Percentiles rank a stretch among this genome's conserved stretches.
phyloP scores from a whole-genome alignment of 2,329 filamentous ascomycete species.

The Phyllosticta citribraziliensis region DNA sequence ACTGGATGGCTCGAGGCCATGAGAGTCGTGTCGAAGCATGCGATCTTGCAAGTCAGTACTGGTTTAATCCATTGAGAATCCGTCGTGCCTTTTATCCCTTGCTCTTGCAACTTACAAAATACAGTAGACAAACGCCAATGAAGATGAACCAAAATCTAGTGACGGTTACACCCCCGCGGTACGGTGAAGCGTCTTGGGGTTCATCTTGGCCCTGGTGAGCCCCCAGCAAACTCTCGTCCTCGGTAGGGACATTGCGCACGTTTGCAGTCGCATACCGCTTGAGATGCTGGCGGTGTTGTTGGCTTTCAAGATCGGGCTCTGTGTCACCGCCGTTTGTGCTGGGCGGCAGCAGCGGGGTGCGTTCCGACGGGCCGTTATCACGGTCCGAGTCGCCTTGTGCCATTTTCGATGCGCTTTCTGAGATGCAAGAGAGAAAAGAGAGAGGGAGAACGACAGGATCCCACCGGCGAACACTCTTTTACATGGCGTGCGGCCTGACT shows the following conservation, averaged over 20 bases:
- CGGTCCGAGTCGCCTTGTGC: not conserved
- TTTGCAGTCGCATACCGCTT: not conserved
- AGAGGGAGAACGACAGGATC: not conserved
- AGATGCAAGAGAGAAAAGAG: not conserved
- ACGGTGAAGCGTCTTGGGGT: constrained; percentile 13
- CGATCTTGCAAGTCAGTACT: constrained; percentile 16
- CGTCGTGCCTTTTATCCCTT: not conserved
- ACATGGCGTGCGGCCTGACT: not conserved
- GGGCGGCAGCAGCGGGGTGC: not conserved
- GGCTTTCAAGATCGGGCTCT: not conserved
- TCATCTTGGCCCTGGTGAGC: constrained; percentile 13
- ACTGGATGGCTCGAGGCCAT: constrained; percentile 76
- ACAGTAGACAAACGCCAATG: constrained; percentile 26
- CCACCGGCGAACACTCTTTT: not conserved
- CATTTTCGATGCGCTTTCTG: not conserved
- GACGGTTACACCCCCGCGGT: constrained; percentile 23
- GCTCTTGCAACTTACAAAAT: constrained; percentile 23
- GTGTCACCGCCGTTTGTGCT: not conserved
- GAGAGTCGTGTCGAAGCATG: constrained; percentile 62
- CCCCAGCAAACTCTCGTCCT: constrained; percentile 19
- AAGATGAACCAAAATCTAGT: constrained; percentile 28
- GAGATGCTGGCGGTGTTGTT: not conserved
- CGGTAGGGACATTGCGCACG: constrained; percentile 1
- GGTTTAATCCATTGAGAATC: not conserved
- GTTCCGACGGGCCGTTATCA: not conserved